A percentile compares a stretch with the other conserved stretches of the same genome.
Evolutionary conservation across 208 protist genomes (phyloP).

Genomic region (Acanthamoeba lenticulata): DNA sequence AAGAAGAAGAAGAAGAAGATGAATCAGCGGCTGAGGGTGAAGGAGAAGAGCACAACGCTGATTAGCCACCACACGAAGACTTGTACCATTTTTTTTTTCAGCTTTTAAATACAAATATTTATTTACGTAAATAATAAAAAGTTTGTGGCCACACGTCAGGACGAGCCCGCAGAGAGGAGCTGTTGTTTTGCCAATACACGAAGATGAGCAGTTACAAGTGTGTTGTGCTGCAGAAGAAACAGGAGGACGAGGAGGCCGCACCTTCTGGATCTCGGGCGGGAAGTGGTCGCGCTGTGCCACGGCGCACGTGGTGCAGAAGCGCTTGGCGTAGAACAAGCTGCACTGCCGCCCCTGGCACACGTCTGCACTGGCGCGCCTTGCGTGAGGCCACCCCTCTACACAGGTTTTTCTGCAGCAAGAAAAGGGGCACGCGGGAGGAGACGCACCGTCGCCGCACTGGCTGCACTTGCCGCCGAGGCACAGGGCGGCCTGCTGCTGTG

Average conservation of each 20-base stretch:
- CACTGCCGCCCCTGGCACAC: background rate
- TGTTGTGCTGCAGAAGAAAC: background rate
- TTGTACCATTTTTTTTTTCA: no score
- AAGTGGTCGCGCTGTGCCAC: background rate
- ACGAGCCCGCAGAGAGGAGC: background rate
- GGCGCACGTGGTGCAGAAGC: slow-evolving; percentile 23
- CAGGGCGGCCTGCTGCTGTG: slow-evolving; percentile 1
- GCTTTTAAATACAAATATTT: no score
- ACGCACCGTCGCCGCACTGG: slow-evolving; percentile 9
- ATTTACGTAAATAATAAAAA: no score
- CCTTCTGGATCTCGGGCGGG: slow-evolving; percentile 57
- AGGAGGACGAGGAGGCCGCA: background rate
- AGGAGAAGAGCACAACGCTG: no score
- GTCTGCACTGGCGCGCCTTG: background rate
- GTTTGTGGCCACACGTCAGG: background rate
- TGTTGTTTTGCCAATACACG: background rate
- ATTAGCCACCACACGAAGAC: no score
- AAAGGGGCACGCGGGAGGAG: no score
- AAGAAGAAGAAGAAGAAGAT: no score
- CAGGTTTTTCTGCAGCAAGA: no score
- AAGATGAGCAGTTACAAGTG: background rate
- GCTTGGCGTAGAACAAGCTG: slow-evolving; percentile 52
- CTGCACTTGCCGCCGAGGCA: slow-evolving; percentile 44
- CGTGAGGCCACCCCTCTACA: no score
- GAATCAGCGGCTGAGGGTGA: no score